These are phyloP conservation scores for Diplodia mutila DNA, from an alignment of 2,329 filamentous ascomycete species.

Conservation along the genomic window DNA sequence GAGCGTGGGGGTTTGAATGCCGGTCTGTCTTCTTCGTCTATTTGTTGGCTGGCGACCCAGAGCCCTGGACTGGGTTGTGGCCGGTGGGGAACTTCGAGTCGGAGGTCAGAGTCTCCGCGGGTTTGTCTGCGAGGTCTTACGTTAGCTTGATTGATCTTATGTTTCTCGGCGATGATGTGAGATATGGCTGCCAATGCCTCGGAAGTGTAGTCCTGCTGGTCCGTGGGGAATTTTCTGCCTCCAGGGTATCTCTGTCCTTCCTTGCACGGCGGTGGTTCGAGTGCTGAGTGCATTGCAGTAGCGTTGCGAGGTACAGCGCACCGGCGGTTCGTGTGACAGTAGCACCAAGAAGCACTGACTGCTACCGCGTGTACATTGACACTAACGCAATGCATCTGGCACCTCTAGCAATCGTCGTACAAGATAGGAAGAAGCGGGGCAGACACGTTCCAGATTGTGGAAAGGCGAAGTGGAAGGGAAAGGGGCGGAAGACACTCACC, in stretches of 20 bases:
- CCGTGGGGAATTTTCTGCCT: background rate
- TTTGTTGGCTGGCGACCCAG: slow-evolving; percentile 34
- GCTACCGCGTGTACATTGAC: slow-evolving; percentile 18
- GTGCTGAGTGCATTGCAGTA: slow-evolving; percentile 13
- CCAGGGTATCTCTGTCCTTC: slow-evolving; percentile 1
- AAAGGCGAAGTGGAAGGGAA: background rate
- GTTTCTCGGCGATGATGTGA: slow-evolving; percentile 5
- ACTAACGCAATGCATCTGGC: slow-evolving; percentile 8
- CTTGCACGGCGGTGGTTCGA: slow-evolving; percentile 11
- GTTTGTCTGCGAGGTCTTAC: slow-evolving; percentile 50
- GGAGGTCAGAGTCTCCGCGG: slow-evolving; percentile 56
- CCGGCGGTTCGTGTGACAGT: slow-evolving; percentile 10
- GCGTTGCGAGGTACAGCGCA: background rate
- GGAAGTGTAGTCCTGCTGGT: background rate
- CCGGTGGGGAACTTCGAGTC: slow-evolving; percentile 52
- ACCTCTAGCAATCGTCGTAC: background rate
- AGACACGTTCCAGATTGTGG: background rate
- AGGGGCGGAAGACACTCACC: slow-evolving; percentile 41
- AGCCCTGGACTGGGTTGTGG: slow-evolving; percentile 50
- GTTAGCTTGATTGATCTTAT: slow-evolving; percentile 26
- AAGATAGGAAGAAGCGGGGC: slow-evolving; percentile 1
- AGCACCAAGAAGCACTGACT: slow-evolving; percentile 12
- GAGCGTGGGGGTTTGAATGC: background rate
- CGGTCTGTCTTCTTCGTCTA: background rate
- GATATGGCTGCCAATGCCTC: background rate